Percentiles rank a stretch among this genome's conserved stretches.
Conservation (phyloP, 2,329 filamentous ascomycete genomes). For the Sarocladium brachiariae region DNA sequence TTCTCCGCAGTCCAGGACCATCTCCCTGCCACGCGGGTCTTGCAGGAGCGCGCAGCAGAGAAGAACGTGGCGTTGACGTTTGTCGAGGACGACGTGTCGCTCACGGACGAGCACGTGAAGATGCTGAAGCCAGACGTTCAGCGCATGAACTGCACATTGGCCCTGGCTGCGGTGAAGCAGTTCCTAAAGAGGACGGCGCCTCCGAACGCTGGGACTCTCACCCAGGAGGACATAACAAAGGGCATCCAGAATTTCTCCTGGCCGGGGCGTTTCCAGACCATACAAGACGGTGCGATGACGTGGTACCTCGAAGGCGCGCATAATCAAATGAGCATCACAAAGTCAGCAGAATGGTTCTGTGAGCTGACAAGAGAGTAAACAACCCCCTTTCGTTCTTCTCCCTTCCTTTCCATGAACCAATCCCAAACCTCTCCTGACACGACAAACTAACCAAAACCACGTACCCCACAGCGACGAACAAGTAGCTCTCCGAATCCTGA, state of each 20-base stretch:
- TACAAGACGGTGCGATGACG: conserved; percentile 16
- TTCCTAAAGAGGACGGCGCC: conserved; percentile 19
- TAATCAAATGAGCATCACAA: conserved; percentile 31
- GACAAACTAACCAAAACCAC: neutral
- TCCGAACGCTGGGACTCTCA: conserved; percentile 11
- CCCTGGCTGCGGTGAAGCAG: conserved; percentile 17
- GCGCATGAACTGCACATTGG: conserved; percentile 25
- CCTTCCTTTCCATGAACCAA: neutral
- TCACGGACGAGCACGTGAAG: neutral
- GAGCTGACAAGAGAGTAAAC: neutral
- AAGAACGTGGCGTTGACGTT: conserved; percentile 22
- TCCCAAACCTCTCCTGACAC: too few relatives aligned
- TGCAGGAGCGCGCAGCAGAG: conserved; percentile 28
- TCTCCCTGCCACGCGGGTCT: conserved; percentile 22
- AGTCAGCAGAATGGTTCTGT: conserved; percentile 27
- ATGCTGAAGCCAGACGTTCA: conserved; percentile 21
- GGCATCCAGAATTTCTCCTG: conserved; percentile 22
- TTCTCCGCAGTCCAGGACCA: conserved; percentile 24
- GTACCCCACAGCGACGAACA: neutral
- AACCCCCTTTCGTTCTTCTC: neutral
- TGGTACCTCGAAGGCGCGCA: conserved; percentile 38
- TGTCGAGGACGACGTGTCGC: conserved; percentile 16
- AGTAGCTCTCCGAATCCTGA: conserved; percentile 1
- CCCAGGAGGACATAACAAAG: conserved; percentile 17
- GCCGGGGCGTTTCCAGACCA: conserved; percentile 26